phyloP scores from a whole-genome alignment of 345 rosid genomes.

The Diplotaxis tenuifolia region DNA sequence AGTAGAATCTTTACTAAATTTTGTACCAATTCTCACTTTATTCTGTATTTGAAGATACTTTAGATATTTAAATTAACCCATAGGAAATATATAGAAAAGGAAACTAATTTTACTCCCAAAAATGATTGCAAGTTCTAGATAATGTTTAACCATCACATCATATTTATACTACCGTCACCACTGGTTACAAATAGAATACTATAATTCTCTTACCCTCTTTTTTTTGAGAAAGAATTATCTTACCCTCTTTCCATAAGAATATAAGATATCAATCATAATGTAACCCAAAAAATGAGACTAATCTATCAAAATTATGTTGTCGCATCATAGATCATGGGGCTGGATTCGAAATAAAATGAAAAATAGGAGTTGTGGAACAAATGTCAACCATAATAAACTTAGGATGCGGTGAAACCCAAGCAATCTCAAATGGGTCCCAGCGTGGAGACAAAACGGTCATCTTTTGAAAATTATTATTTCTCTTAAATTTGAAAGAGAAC shows the following conservation, averaged over 20 bases:
- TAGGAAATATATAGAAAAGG: neutral
- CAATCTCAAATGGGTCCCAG: constrained; percentile 45
- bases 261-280: neutral
- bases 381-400: constrained; percentile 15
- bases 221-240: neutral
- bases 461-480: constrained; percentile 19
- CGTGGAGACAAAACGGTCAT: constrained; percentile 28
- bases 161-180: neutral
- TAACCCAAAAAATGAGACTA: neutral
- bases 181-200: neutral
- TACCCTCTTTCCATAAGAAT: neutral
- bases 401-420: constrained; percentile 77
- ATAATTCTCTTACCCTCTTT: neutral
- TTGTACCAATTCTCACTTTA: neutral
- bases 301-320: neutral
- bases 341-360: neutral
- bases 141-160: neutral
- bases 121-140: neutral
- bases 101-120: neutral
- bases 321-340: neutral
- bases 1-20: too few species aligned
- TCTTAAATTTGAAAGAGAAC: too few species aligned
- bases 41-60: neutral
- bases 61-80: neutral
- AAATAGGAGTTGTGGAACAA: constrained; percentile 8